Evolutionary conservation across 345 rosid species (phyloP).

Genomic region (Citrus reticulata): DNA sequence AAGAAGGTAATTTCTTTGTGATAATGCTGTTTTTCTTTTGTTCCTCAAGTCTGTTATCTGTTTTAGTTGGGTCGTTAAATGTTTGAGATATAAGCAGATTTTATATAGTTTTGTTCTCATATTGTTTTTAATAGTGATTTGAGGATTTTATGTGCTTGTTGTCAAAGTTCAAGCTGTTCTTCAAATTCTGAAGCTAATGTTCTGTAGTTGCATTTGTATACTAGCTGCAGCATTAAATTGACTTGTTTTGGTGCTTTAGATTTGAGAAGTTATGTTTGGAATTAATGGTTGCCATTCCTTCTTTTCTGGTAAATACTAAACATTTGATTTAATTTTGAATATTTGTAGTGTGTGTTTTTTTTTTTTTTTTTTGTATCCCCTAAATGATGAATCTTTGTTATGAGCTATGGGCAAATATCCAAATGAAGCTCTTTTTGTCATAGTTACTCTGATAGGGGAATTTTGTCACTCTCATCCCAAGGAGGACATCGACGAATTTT

Average conservation of each 20-base stretch:
- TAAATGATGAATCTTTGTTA: conserved; percentile 49
- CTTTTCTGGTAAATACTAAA: neutral
- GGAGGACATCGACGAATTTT: neutral
- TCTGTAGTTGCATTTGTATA: neutral
- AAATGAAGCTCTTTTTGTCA: conserved; percentile 63
- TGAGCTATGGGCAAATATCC: conserved; percentile 64
- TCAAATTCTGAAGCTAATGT: neutral
- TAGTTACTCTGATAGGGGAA: conserved; percentile 80
- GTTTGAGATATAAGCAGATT: too few species aligned
- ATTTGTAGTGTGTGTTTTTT: neutral
- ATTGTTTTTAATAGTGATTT: neutral
- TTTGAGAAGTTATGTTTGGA: too few species aligned
- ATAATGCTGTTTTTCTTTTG: neutral
- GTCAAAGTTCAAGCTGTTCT: too few species aligned
- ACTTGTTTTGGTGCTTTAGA: neutral
- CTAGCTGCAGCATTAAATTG: neutral
- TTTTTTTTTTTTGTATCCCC: conserved; percentile 18
- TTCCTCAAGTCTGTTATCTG: neutral
- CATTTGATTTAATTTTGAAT: neutral
- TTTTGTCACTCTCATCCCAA: neutral
- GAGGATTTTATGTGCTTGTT: neutral
- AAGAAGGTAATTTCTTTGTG: conserved; percentile 57
- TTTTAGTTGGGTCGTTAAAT: neutral
- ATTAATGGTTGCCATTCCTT: neutral
- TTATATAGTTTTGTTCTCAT: neutral